Evolutionary conservation across 2,329 filamentous ascomycete species (phyloP).

Genomic region (Aspergillus fumigatus): DNA sequence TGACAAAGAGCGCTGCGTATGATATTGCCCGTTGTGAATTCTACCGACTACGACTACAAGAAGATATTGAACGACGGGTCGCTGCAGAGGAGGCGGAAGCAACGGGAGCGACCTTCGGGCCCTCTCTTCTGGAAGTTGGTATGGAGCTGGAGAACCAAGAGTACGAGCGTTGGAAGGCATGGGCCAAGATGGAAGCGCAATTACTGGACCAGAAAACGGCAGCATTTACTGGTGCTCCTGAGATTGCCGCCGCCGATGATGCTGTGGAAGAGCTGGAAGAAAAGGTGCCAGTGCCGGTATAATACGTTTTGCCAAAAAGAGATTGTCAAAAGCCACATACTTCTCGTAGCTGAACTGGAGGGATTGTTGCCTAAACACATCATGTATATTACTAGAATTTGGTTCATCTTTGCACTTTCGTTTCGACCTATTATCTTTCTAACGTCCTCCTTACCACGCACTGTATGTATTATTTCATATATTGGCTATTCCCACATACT

Average conservation of each 20-base stretch:
- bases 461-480: not conserved
- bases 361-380: not conserved
- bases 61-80: constrained; percentile 77
- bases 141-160: constrained; percentile 75
- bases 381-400: constrained; percentile 1
- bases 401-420: not conserved
- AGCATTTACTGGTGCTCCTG: constrained; percentile 36
- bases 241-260: constrained; percentile 34
- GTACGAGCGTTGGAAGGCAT: constrained; percentile 80
- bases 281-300: constrained; percentile 1
- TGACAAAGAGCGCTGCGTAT: constrained; percentile 68
- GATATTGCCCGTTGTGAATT: constrained; percentile 85
- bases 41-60: constrained; percentile 74
- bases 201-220: constrained; percentile 45
- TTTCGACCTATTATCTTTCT: not conserved
- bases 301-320: not conserved
- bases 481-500: not conserved
- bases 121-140: constrained; percentile 66
- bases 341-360: not conserved
- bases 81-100: constrained; percentile 82
- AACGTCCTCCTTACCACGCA: not conserved
- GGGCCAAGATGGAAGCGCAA: constrained; percentile 59
- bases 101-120: constrained; percentile 85
- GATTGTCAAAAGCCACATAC: not conserved
- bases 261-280: constrained; percentile 20